phyloP scores from a whole-genome alignment of 2,329 filamentous ascomycete species.

The Cercospora brassicicola region DNA sequence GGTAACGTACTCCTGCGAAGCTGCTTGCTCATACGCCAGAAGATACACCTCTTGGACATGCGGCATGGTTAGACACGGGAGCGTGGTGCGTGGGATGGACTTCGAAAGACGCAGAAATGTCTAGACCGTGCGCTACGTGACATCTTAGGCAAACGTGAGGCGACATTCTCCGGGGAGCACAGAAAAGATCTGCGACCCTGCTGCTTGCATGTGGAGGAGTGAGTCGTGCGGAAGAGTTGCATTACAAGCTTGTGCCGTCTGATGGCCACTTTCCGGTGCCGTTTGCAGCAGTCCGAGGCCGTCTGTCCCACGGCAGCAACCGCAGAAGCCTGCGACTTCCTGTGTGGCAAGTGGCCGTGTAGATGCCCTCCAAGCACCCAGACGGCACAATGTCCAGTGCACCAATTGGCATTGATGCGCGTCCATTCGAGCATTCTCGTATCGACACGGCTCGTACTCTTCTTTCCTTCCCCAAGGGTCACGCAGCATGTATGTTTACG shows the following conservation, averaged over 20 bases:
- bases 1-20: neutral
- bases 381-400: neutral
- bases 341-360: neutral
- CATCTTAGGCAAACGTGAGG: neutral
- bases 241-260: neutral
- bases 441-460: neutral
- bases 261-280: neutral
- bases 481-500: neutral
- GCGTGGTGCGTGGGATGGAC: neutral
- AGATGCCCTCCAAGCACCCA: neutral
- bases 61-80: neutral
- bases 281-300: neutral
- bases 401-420: neutral
- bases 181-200: neutral
- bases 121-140: neutral
- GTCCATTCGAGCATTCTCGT: neutral
- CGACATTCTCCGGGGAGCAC: neutral
- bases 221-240: neutral
- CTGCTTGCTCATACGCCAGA: neutral
- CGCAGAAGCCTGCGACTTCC: neutral
- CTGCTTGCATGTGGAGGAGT: neutral
- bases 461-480: neutral
- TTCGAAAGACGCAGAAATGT: neutral
- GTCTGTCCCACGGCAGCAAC: neutral
- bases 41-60: neutral